Evolutionary conservation across 148 eudicot genomes (phyloP).

Genomic region (Cornus controversa): DNA sequence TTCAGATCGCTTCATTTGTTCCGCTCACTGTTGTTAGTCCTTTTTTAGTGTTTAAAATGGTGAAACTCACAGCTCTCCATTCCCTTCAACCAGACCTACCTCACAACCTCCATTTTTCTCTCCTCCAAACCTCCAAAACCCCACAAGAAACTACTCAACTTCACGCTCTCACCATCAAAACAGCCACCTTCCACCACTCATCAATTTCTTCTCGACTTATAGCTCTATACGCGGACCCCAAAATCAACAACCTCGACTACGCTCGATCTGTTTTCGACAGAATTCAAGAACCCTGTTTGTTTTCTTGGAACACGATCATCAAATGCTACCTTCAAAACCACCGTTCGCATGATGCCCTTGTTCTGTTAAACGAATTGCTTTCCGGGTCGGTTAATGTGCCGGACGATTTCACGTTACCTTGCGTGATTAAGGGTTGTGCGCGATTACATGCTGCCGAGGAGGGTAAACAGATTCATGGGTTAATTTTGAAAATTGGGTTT

Average conservation of each 20-base stretch:
- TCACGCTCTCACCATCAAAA: conserved; percentile 15
- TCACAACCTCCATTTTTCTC: conserved; percentile 5
- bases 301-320: conserved; percentile 24
- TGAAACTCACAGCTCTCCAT: background rate
- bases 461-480: conserved; percentile 35
- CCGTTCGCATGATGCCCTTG: conserved; percentile 20
- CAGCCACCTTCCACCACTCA: conserved; percentile 7
- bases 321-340: conserved; percentile 23
- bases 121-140: conserved; percentile 6
- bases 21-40: too few relatives aligned
- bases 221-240: conserved; percentile 14
- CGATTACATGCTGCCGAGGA: conserved; percentile 16
- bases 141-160: conserved; percentile 9
- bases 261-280: conserved; percentile 14
- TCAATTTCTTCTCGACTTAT: conserved; percentile 13
- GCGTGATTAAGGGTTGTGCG: conserved; percentile 28
- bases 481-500: conserved; percentile 30
- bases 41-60: background rate
- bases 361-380: conserved; percentile 23
- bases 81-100: background rate
- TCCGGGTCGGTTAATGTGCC: conserved; percentile 8
- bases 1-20: background rate
- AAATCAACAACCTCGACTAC: conserved; percentile 18
- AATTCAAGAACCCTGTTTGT: conserved; percentile 13
- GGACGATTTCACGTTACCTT: conserved; percentile 31